Conservation (phyloP, 129 eudicot species). For the Pittosporum tobira region DNA sequence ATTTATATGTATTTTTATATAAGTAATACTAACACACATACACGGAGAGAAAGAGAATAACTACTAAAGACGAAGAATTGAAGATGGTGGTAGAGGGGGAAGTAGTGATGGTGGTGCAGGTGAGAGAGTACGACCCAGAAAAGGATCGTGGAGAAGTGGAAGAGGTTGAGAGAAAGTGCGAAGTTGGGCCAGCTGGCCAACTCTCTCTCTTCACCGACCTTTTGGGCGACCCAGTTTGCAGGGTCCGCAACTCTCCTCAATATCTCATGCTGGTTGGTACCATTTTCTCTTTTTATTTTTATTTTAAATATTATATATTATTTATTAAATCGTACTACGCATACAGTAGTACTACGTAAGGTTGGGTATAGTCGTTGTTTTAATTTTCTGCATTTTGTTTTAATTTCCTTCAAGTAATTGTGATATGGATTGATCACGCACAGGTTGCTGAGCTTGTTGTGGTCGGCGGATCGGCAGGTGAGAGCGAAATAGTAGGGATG, state of each 20-base stretch:
- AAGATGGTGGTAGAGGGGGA: conserved; percentile 31
- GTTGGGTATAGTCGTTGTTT: no score
- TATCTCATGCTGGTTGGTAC: conserved; percentile 50
- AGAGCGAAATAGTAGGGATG: conserved; percentile 58
- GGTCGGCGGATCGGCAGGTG: conserved; percentile 17
- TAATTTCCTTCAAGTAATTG: no score
- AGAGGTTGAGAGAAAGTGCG: conserved; percentile 64
- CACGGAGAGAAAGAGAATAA: background rate
- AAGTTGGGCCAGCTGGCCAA: conserved; percentile 70
- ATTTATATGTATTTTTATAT: background rate
- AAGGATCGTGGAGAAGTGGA: conserved; percentile 49
- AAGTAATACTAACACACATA: background rate
- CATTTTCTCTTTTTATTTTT: background rate
- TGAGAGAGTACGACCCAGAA: conserved; percentile 57
- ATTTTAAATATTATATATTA: no score
- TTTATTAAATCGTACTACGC: no score
- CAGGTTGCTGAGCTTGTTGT: conserved; percentile 53
- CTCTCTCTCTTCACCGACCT: conserved; percentile 56
- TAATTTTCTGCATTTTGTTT: background rate
- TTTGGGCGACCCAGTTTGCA: conserved; percentile 57
- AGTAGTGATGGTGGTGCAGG: conserved; percentile 23
- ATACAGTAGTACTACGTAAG: no score
- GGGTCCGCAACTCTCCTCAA: conserved; percentile 55
- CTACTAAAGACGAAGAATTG: no score
- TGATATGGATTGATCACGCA: background rate